Conservation (phyloP, 192 early-diverging fungal genomes). For the Backusella liffmaniae region DNA sequence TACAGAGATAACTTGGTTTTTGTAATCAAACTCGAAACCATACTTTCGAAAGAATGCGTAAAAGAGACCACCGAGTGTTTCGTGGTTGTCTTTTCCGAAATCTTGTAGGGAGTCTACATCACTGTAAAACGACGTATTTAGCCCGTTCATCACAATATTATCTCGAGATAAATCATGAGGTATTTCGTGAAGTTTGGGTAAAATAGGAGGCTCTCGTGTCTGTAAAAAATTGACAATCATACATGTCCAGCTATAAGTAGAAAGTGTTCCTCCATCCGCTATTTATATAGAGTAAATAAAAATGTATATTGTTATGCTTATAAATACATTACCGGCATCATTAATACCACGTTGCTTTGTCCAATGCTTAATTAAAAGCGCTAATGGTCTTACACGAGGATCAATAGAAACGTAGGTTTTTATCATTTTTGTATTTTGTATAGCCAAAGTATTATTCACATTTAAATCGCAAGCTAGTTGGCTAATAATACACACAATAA, state of each 20-base stretch:
- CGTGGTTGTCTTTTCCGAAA: constrained; percentile 69
- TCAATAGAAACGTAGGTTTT: constrained; percentile 87
- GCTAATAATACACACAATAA: constrained; percentile 34
- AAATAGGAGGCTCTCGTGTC: constrained; percentile 82
- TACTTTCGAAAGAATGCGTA: constrained; percentile 83
- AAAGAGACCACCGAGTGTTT: constrained; percentile 76
- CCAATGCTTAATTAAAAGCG: constrained; percentile 94
- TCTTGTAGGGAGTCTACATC: constrained; percentile 64
- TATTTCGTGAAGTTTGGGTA: constrained; percentile 79
- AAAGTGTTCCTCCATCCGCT: constrained; percentile 92
- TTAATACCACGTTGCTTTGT: constrained; percentile 81
- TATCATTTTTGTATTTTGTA: constrained; percentile 91
- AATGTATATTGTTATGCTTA: background rate
- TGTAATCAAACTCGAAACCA: constrained; percentile 86
- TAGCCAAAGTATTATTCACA: constrained; percentile 88
- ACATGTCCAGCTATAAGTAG: constrained; percentile 94
- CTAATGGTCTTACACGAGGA: constrained; percentile 79
- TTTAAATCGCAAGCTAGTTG: constrained; percentile 87
- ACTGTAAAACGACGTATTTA: constrained; percentile 75
- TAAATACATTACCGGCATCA: constrained; percentile 67
- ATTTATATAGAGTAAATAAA: constrained; percentile 13
- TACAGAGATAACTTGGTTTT: constrained; percentile 73
- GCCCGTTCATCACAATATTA: constrained; percentile 41
- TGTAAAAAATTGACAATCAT: constrained; percentile 94
- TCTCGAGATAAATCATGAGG: constrained; percentile 57